phyloP scores from a whole-genome alignment of 2,329 filamentous ascomycete genomes.

The Fusarium sp. region DNA sequence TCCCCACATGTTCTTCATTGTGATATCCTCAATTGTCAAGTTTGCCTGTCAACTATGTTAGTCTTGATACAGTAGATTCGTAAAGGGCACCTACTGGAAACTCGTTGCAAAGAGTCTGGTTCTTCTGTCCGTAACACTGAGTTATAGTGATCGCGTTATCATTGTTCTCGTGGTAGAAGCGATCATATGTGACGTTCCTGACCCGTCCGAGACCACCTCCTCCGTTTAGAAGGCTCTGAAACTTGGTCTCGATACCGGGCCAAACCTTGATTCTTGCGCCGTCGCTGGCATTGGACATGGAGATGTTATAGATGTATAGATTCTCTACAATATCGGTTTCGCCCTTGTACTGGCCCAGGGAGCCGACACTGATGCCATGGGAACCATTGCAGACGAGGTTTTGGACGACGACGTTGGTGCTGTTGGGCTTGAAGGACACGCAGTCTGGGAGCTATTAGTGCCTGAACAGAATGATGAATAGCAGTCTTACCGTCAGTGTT shows the following conservation, averaged over 20 bases:
- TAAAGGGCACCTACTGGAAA: constrained; percentile 28
- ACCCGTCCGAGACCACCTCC: constrained; percentile 67
- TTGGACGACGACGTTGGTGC: constrained; percentile 75
- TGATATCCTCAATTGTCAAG: constrained; percentile 43
- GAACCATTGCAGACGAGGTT: constrained; percentile 76
- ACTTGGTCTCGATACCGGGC: constrained; percentile 61
- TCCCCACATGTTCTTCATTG: constrained; percentile 48
- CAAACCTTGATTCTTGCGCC: constrained; percentile 81
- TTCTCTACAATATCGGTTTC: constrained; percentile 77
- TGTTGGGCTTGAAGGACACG: constrained; percentile 81
- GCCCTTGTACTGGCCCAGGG: constrained; percentile 74
- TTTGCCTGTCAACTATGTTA: neutral
- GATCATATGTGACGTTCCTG: constrained; percentile 75
- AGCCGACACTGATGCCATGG: constrained; percentile 80
- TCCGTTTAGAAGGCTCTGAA: constrained; percentile 67
- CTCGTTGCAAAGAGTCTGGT: constrained; percentile 44
- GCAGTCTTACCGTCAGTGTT: constrained; percentile 39
- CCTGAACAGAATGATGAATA: rapidly evolving
- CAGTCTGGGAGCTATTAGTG: constrained; percentile 60
- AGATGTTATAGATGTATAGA: constrained; percentile 72
- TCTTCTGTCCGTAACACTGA: constrained; percentile 46
- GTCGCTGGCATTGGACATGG: constrained; percentile 70
- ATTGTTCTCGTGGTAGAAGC: constrained; percentile 70
- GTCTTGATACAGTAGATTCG: neutral
- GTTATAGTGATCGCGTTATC: constrained; percentile 56